Evolutionary conservation across 148 eudicot species (phyloP).

Genomic region (Fagopyrum tataricum): DNA sequence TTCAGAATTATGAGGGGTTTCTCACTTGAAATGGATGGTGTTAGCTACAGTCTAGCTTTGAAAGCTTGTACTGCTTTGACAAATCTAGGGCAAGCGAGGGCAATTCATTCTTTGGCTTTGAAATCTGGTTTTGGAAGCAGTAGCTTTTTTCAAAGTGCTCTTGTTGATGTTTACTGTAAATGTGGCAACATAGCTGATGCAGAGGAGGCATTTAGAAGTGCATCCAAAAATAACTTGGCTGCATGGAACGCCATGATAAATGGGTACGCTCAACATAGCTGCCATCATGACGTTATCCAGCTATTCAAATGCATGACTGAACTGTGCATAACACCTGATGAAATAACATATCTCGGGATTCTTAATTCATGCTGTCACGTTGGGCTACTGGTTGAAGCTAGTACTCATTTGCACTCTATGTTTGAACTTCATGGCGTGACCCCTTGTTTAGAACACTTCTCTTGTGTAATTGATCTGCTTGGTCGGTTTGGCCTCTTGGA

Average conservation of each 20-base stretch:
- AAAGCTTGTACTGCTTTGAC: conserved; percentile 50
- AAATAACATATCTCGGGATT: conserved; percentile 57
- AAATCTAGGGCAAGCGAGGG: conserved; percentile 39
- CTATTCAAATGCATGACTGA: conserved; percentile 28
- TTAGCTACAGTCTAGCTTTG: conserved; percentile 32
- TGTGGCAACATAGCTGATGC: conserved; percentile 49
- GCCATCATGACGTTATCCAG: conserved; percentile 28
- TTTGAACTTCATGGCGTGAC: conserved; percentile 33
- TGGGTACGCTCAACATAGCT: conserved; percentile 53
- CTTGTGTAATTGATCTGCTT: conserved; percentile 43
- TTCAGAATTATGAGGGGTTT: conserved; percentile 25
- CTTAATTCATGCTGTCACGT: conserved; percentile 54
- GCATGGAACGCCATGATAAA: conserved; percentile 57
- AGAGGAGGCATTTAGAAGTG: conserved; percentile 26
- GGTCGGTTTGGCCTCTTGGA: conserved; percentile 50
- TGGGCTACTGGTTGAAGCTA: conserved; percentile 45
- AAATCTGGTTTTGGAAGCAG: conserved; percentile 33
- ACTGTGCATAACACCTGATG: conserved; percentile 35
- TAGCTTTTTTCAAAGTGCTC: conserved; percentile 41
- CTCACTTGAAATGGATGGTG: conserved; percentile 29
- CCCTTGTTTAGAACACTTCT: conserved; percentile 59
- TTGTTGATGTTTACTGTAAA: conserved; percentile 50
- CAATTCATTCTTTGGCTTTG: conserved; percentile 39
- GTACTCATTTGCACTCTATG: conserved; percentile 35
- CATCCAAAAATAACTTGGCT: conserved; percentile 35